A percentile compares a stretch with the other conserved stretches of the same genome.
Conservation (phyloP, 768 basidiomycete species). For the Naganishia vaughanmartiniae region DNA sequence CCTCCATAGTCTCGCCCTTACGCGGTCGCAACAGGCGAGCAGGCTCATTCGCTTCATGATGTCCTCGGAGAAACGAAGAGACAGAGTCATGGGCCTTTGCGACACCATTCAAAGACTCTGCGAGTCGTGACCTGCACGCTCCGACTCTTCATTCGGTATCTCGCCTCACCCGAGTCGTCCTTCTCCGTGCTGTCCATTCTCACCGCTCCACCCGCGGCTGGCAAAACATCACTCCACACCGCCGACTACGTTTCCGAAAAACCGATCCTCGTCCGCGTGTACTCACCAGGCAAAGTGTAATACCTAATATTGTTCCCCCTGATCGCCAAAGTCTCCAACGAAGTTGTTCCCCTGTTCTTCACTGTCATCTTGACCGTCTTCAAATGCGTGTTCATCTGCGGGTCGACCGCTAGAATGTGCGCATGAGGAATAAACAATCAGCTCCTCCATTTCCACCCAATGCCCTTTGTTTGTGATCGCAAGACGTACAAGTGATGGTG, state of each 20-base stretch:
- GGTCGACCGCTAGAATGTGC: slow-evolving; percentile 75
- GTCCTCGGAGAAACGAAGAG: no score
- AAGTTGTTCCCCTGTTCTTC: slow-evolving; percentile 78
- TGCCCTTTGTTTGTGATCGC: no score
- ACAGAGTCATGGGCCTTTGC: no score
- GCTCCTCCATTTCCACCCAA: no score
- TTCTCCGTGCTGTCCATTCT: background rate
- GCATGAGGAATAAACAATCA: background rate
- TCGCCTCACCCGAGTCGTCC: background rate
- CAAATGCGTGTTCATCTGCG: slow-evolving; percentile 98
- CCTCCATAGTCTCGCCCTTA: background rate
- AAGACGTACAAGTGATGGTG: slow-evolving; percentile 90
- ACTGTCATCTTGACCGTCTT: slow-evolving; percentile 97
- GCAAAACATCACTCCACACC: background rate
- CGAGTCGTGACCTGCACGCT: background rate
- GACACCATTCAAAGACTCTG: no score
- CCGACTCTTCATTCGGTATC: background rate
- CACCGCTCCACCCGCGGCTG: background rate
- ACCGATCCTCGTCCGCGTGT: background rate
- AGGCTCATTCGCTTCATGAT: no score
- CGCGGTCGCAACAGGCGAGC: no score
- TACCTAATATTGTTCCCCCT: slow-evolving; percentile 96
- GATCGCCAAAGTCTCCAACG: slow-evolving; percentile 87
- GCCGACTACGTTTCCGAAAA: background rate
- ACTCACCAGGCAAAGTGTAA: slow-evolving; percentile 73